Evolutionary conservation across 1,139 yeast genomes (phyloP).

Genomic region (Scheffersomyces titani): DNA sequence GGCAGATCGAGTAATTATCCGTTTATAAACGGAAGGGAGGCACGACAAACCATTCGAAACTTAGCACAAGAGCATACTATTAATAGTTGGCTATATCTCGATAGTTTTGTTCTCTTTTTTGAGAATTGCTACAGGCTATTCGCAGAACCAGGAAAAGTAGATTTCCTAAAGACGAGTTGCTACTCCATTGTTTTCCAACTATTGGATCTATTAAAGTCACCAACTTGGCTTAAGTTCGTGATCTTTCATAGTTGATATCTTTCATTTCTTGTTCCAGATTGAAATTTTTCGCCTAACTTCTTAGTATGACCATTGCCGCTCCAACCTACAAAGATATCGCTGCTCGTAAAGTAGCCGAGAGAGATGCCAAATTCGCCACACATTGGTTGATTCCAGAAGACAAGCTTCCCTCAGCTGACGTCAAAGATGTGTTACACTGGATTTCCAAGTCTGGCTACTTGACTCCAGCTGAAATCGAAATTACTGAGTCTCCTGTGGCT

Average conservation of each 20-base stretch:
- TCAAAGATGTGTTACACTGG: conserved; percentile 37
- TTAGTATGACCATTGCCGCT: conserved; percentile 4
- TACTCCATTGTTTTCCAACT: neutral
- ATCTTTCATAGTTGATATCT: no score
- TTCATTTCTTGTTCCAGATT: no score
- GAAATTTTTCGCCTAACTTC: neutral
- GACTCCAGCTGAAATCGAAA: conserved; percentile 27
- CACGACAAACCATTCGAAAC: neutral
- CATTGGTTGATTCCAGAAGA: conserved; percentile 42
- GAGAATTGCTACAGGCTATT: neutral
- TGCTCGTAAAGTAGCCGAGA: conserved; percentile 29
- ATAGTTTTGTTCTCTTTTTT: neutral
- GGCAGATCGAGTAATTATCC: neutral
- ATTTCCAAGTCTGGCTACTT: conserved; percentile 29
- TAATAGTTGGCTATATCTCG: neutral
- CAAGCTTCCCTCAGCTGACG: conserved; percentile 26
- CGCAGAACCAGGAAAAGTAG: neutral
- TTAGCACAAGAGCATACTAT: neutral
- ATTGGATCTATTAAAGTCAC: no score
- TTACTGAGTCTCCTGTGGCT: conserved; percentile 37
- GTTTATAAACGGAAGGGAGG: neutral
- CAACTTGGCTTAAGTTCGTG: no score
- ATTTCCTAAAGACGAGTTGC: neutral
- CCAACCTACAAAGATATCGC: conserved; percentile 33
- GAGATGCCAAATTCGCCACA: conserved; percentile 35